Conservation (phyloP, 371 early-diverging fungal genomes). For the Mortierella sp. region DNA sequence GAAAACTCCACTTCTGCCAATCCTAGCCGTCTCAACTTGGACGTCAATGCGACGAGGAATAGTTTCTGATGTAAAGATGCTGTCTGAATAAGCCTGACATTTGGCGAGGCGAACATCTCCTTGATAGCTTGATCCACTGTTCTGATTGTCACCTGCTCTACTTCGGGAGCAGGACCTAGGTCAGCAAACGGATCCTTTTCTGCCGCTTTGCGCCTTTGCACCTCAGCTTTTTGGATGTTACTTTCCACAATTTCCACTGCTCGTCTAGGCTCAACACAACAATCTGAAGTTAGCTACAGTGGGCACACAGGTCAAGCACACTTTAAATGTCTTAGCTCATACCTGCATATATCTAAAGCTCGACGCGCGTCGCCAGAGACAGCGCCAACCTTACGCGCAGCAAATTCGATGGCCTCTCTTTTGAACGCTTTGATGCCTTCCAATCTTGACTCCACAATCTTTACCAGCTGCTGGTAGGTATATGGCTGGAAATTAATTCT, state of each 20-base stretch:
- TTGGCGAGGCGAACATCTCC: constrained; percentile 87
- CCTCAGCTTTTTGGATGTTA: constrained; percentile 30
- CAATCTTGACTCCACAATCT: constrained; percentile 88
- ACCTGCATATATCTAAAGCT: constrained; percentile 94
- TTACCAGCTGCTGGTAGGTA: constrained; percentile 81
- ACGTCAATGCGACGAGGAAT: constrained; percentile 81
- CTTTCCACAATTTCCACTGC: constrained; percentile 87
- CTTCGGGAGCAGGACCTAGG: constrained; percentile 18
- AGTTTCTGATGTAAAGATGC: constrained; percentile 88
- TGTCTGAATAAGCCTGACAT: constrained; percentile 77
- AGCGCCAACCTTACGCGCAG: constrained; percentile 94
- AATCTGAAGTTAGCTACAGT: background rate
- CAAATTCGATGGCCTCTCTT: constrained; percentile 91
- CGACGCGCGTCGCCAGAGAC: constrained; percentile 98
- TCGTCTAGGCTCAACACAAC: constrained; percentile 59
- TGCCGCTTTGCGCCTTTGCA: constrained; percentile 21
- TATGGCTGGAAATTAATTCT: constrained; percentile 95
- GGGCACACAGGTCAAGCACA: background rate
- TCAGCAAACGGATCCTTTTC: constrained; percentile 18
- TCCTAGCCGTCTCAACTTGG: constrained; percentile 75
- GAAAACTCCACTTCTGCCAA: constrained; percentile 82
- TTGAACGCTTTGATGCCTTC: constrained; percentile 81
- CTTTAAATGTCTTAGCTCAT: background rate
- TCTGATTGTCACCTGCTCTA: constrained; percentile 77
- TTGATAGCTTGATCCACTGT: constrained; percentile 84